Evolutionary conservation across 75 land plant genomes (phyloP).

Genomic region (Chamaecyparis obtusa): DNA sequence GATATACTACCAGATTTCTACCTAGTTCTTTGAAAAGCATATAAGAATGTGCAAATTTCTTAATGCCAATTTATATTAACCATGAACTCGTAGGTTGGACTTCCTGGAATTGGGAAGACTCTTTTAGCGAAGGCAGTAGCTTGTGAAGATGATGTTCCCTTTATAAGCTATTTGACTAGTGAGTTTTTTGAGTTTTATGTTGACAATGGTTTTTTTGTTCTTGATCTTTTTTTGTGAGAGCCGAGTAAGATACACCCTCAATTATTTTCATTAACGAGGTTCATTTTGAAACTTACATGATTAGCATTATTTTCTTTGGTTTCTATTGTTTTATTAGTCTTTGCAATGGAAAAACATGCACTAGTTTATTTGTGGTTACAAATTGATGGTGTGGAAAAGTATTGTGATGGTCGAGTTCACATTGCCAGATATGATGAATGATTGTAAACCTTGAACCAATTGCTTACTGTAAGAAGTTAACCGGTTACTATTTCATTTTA

Average conservation of each 20-base stretch:
- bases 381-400: conserved; percentile 99
- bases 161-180: conserved; percentile 97
- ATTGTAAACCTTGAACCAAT: conserved; percentile 93
- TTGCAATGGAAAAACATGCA: not conserved
- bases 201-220: conserved; percentile 98
- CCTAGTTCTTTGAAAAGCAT: not conserved
- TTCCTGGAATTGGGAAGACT: conserved; percentile 98
- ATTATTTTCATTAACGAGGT: conserved; percentile 99
- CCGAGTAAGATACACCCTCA: conserved; percentile 97
- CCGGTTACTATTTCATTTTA: conserved; percentile 4
- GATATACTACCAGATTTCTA: not conserved
- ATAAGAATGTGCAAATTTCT: not conserved
- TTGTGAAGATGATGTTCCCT: conserved; percentile 97
- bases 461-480: conserved; percentile 72
- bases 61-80: not conserved
- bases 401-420: conserved; percentile 91
- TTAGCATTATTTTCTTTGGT: not conserved
- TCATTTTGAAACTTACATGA: conserved; percentile 9
- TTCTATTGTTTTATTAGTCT: no score
- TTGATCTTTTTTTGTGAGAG: conserved; percentile 92
- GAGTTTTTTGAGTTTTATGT: conserved; percentile 98
- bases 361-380: conserved; percentile 17
- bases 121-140: conserved; percentile 97
- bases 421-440: conserved; percentile 97
- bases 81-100: conserved; percentile 69